These are phyloP conservation scores for Euryodendron excelsum DNA, from an alignment of 148 eudicot species.

Conservation along the genomic window DNA sequence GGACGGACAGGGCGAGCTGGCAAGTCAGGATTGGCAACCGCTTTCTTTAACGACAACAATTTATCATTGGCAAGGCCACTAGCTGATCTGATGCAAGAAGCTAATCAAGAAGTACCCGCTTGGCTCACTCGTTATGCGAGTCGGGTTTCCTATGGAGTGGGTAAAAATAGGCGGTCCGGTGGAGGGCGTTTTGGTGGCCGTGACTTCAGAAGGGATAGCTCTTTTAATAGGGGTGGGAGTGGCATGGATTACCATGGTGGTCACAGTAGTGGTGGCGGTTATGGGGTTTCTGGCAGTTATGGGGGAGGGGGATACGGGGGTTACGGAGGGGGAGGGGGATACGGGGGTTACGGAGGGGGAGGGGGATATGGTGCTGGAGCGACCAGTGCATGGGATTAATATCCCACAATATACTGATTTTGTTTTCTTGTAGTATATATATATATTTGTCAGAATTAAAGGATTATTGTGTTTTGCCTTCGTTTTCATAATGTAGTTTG, in stretches of 20 bases:
- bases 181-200: conserved; percentile 69
- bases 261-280: conserved; percentile 30
- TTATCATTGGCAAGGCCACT: conserved; percentile 56
- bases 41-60: conserved; percentile 79
- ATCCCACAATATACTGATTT: not conserved
- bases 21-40: conserved; percentile 83
- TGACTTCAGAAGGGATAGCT: conserved; percentile 59
- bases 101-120: conserved; percentile 78
- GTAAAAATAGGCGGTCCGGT: conserved; percentile 46
- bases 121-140: conserved; percentile 69
- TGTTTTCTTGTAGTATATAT: conserved; percentile 5
- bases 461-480: not conserved
- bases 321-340: too few relatives aligned
- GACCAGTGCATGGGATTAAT: conserved; percentile 80
- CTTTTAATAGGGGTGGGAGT: conserved; percentile 36
- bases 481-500: not conserved
- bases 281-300: conserved; percentile 21
- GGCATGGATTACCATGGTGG: conserved; percentile 43
- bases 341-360: too few relatives aligned
- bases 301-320: too few relatives aligned
- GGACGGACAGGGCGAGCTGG: conserved; percentile 97
- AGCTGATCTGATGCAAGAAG: conserved; percentile 74
- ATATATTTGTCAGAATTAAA: not conserved
- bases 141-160: conserved; percentile 50
- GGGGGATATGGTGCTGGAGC: conserved; percentile 42